A percentile compares a stretch with the other conserved stretches of the same genome.
These are phyloP conservation scores for Colletotrichum sp. DNA, from an alignment of 2,329 filamentous ascomycete genomes.

Conservation along the genomic window DNA sequence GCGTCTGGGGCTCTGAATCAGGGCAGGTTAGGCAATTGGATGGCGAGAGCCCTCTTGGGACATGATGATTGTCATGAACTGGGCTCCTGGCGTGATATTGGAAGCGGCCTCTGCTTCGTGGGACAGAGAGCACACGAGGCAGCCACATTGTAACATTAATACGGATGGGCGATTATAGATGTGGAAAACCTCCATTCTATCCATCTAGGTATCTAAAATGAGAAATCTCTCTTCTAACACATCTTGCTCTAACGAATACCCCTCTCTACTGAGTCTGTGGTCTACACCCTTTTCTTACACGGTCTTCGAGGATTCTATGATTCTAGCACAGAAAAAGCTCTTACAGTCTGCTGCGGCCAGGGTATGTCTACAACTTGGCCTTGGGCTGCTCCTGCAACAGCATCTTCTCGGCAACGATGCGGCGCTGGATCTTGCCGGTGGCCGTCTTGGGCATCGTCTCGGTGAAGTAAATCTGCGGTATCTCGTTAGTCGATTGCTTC, in stretches of 20 bases:
- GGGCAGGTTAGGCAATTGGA: neutral
- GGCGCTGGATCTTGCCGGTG: constrained; percentile 87
- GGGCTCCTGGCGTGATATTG: neutral
- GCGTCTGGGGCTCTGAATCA: neutral
- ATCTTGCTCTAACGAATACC: neutral
- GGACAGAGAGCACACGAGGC: neutral
- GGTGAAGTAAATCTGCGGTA: constrained; percentile 77
- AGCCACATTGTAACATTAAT: neutral
- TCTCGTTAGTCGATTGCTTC: neutral
- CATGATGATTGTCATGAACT: neutral
- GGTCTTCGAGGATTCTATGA: neutral
- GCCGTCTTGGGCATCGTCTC: constrained; percentile 88
- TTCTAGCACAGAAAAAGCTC: neutral
- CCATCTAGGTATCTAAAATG: constrained; percentile 1
- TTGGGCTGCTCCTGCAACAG: constrained; percentile 67
- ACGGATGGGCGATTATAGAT: neutral
- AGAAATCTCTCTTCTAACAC: neutral
- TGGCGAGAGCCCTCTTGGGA: neutral
- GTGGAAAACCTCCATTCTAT: constrained; percentile 7
- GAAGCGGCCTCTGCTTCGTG: neutral
- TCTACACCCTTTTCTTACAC: neutral
- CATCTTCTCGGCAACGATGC: constrained; percentile 88
- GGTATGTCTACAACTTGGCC: constrained; percentile 54
- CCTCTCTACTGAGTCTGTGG: neutral
- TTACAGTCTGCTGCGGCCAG: neutral